Base-by-base conservation (phyloP, 352 stramenopile genomes). In the Phytophthora boehmeriae region DNA sequence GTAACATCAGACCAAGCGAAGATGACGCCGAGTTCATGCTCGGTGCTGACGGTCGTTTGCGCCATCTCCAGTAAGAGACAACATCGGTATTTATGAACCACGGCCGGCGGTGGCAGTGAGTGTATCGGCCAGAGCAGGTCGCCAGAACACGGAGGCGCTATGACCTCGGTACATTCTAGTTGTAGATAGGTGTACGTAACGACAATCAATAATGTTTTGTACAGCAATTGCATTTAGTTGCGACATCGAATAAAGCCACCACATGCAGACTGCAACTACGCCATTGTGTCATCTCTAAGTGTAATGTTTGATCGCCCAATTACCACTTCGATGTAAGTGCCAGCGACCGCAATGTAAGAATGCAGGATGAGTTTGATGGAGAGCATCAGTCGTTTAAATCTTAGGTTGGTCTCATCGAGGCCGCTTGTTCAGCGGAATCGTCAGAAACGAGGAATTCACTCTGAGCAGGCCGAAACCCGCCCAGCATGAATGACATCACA, bases 361-460 rank as follows among this genome's bases (percentile, higher is more conserved):
- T 17, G 3, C 48, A 17, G 55, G 45, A 41, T 43, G 45, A 3
- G 27, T 45, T 68, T 47, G 27, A 49, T 45, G 25, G 63, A 75
- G 73, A 75, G 78, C 83, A 90, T 92, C 83, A 93, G 84, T 89
- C 75, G 43, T 58, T 73, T 78, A 78, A 78, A 80, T 88, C 83
- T 78, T 86, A 76, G 54, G 75, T 89, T 93, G 74, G 85, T 92
- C 85, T 92, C 85, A 93, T 73, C 78, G 82, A 92, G 83, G 75
- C 74, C 82, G 72, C 84, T 93, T 93, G 71, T 85, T 66, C 85
- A 93, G 85, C 82, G 85, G 75, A 87, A 76, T 73, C 67, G 71
- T 93, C 85, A 93, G 85, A 92, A 93, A 92, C 85, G 85, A 93
- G 85, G 85, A 93, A 93, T 93, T 93, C 84, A 93, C 84, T 93